Evolutionary conservation across 768 basidiomycete genomes (phyloP).

Genomic region (Saitozyma sp.): DNA sequence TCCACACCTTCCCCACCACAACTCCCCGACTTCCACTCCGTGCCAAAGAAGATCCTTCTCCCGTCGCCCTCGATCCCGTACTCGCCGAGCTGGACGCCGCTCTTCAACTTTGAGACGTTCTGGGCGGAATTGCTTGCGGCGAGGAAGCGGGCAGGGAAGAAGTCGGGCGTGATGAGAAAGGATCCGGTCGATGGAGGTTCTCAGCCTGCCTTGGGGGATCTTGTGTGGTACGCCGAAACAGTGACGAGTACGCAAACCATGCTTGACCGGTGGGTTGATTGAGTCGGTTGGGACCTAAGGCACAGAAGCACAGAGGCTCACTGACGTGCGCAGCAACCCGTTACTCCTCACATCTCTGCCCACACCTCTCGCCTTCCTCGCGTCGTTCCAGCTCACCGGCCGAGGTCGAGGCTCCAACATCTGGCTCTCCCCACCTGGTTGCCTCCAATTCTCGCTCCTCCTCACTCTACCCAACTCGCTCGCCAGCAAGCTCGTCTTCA

Average conservation of each 20-base stretch:
- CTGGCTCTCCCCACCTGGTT: constrained; percentile 90
- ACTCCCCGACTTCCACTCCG: constrained; percentile 54
- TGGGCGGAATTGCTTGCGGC: constrained; percentile 58
- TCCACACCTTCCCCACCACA: constrained; percentile 55
- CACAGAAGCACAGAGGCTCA: background rate
- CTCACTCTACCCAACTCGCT: constrained; percentile 62
- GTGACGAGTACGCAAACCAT: constrained; percentile 94
- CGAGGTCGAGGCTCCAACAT: constrained; percentile 83
- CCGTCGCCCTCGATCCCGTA: constrained; percentile 33
- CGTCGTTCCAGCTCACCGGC: constrained; percentile 81
- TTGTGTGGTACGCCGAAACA: constrained; percentile 78
- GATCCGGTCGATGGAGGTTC: constrained; percentile 17
- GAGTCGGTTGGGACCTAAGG: constrained; percentile 3
- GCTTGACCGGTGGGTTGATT: constrained; percentile 73
- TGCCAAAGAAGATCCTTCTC: constrained; percentile 43
- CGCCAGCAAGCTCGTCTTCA: constrained; percentile 73
- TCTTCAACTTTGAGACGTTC: constrained; percentile 69
- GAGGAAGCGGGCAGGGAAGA: constrained; percentile 30
- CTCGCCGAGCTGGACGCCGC: constrained; percentile 61
- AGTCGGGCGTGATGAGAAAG: constrained; percentile 22
- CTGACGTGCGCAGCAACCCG: constrained; percentile 65
- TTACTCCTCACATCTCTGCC: constrained; percentile 68
- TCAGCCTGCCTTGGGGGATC: constrained; percentile 65
- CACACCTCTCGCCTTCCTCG: constrained; percentile 75
- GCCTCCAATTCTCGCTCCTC: constrained; percentile 78